Conservation (phyloP, 1,139 yeast genomes). For the Blastobotrys illinoisensis region DNA sequence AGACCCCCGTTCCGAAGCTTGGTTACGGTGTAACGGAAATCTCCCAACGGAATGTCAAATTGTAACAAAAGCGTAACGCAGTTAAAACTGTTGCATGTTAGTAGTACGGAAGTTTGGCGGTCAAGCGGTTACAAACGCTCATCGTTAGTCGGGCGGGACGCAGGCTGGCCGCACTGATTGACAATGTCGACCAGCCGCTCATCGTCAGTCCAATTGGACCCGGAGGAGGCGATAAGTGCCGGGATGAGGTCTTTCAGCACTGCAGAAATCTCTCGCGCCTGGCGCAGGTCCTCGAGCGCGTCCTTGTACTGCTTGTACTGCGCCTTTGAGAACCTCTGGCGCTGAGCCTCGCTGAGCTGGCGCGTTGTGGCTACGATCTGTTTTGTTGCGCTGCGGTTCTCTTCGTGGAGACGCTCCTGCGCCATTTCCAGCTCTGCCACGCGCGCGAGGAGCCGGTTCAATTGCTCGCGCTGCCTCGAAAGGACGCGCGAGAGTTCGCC, state of each 20-base stretch:
- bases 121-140: not conserved
- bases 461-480: not conserved
- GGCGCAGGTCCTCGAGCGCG: conserved; percentile 9
- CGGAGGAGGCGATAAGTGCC: conserved; percentile 20
- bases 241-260: conserved; percentile 21
- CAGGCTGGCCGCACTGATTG: not conserved
- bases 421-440: not conserved
- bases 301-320: conserved; percentile 12
- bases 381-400: conserved; percentile 10
- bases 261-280: conserved; percentile 10
- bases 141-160: not conserved
- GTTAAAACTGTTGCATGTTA: no score
- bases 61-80: no score
- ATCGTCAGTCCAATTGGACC: conserved; percentile 23
- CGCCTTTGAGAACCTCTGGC: conserved; percentile 9
- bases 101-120: no score
- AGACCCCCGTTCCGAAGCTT: no score
- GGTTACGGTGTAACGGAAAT: no score
- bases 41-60: no score
- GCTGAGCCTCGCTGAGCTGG: conserved; percentile 8
- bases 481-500: not conserved
- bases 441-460: not conserved
- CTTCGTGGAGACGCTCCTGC: conserved; percentile 12
- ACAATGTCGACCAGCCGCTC: conserved; percentile 13
- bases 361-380: conserved; percentile 8